Percentiles rank a stretch among this genome's conserved stretches.
Conservation (phyloP, 2,329 filamentous ascomycete species). For the Penicillium sp. region DNA sequence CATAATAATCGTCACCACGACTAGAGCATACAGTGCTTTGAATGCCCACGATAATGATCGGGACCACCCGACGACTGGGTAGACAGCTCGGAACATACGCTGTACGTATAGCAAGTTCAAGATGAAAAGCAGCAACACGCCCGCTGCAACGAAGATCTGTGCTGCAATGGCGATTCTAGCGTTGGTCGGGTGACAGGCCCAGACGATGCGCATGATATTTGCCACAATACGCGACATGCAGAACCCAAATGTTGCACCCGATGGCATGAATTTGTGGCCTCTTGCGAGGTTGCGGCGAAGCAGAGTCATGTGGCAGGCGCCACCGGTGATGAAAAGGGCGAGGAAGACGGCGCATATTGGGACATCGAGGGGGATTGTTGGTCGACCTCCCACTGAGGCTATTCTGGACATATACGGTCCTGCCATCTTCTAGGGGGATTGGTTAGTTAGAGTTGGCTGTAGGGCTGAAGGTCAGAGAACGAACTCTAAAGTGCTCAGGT, state of each 20-base stretch:
- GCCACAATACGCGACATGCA: constrained; percentile 52
- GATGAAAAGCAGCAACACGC: constrained; percentile 72
- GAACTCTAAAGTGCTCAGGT: neutral
- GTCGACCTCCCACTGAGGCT: constrained; percentile 47
- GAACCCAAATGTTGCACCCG: constrained; percentile 49
- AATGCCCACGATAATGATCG: constrained; percentile 54
- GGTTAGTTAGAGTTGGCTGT: neutral
- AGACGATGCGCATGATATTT: constrained; percentile 54
- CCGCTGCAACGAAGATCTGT: constrained; percentile 69
- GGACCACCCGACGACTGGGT: constrained; percentile 71
- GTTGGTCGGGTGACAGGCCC: constrained; percentile 51
- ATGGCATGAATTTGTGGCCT: constrained; percentile 53
- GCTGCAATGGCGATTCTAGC: constrained; percentile 57
- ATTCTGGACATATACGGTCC: constrained; percentile 33
- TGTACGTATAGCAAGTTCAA: constrained; percentile 76
- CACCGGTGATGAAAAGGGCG: constrained; percentile 45
- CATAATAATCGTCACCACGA: constrained; percentile 62
- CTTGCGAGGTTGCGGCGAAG: constrained; percentile 44
- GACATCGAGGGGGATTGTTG: constrained; percentile 60
- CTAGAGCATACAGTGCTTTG: constrained; percentile 57
- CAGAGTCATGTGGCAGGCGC: constrained; percentile 47
- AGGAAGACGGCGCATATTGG: constrained; percentile 66
- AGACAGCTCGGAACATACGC: constrained; percentile 70
- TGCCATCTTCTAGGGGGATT: constrained; percentile 11
- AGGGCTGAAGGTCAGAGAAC: too few species aligned